Percentiles rank a stretch among this genome's conserved stretches.
phyloP scores from a whole-genome alignment of 148 eudicot genomes.

The Spergularia marina region DNA sequence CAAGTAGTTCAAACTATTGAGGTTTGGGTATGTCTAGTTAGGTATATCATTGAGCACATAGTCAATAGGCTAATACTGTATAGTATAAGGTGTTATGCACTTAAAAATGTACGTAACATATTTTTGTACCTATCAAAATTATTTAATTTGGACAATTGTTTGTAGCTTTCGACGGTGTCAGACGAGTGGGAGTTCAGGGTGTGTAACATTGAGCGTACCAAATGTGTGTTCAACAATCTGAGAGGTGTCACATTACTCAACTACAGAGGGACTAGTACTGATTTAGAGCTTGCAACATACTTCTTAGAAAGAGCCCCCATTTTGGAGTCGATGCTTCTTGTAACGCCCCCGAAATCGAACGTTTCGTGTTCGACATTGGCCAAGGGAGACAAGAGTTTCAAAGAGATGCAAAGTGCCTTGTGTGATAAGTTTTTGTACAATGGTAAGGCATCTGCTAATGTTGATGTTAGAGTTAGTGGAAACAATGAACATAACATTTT shows the following conservation, averaged over 20 bases:
- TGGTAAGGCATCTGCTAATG: constrained; percentile 19
- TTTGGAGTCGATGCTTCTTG: constrained; percentile 23
- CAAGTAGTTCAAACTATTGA: too few relatives aligned
- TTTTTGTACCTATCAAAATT: neutral
- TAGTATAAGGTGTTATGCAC: too few relatives aligned
- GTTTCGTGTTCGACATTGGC: constrained; percentile 3
- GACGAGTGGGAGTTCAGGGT: constrained; percentile 34
- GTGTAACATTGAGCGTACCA: constrained; percentile 18
- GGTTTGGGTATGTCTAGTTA: too few relatives aligned
- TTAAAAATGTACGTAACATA: too few relatives aligned
- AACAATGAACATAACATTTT: constrained; percentile 22
- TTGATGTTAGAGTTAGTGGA: constrained; percentile 20
- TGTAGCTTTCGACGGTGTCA: constrained; percentile 33
- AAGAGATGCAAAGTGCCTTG: constrained; percentile 7
- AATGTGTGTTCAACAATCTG: constrained; percentile 21
- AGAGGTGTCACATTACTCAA: constrained; percentile 23
- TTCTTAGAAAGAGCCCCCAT: constrained; percentile 30
- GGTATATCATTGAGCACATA: too few relatives aligned
- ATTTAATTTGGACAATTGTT: neutral
- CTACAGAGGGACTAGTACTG: constrained; percentile 26
- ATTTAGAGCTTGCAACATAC: constrained; percentile 23
- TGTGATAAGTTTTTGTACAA: neutral
- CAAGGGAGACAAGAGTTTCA: constrained; percentile 6
- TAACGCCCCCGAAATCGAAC: constrained; percentile 20
- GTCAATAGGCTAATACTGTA: too few relatives aligned